Base-by-base conservation (phyloP, 345 rosid genomes). In the Turritis glabra region DNA sequence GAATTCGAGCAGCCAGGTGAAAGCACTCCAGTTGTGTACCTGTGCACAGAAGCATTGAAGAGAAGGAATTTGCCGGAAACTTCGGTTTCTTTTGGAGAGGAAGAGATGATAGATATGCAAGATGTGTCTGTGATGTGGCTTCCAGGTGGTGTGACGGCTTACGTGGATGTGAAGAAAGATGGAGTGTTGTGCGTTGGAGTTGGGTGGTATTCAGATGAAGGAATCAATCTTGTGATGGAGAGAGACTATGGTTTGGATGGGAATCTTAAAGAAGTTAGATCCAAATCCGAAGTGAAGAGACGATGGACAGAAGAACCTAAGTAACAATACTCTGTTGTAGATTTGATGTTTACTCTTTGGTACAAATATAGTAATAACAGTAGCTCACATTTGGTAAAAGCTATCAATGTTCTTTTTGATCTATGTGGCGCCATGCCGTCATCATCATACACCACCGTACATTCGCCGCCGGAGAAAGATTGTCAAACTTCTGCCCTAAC, bases 191-290 rank as follows among this genome's bases (percentile, higher is more conserved):
- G 96, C 67, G 82, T 94, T 14, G 97, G 97, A 12, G 84, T 83
- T 5, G 96, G 96, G 32, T 93, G 98, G 98, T 89, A 93, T 70
- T 93, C 97, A 0, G 93, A 87, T 1, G 94, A 93, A 80, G 98
- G 97, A 27, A 86, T 89, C 54, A 93, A 93, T 81, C 92, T 89
- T 40, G 98, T 86, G 41, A 88, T 93, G 94, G 97, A 93, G 69
- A 87, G 97, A 77, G 94, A 89, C 71, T 93, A 94, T 62, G 96
- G 83, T 19, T 15, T 79, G 13, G 96, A 94, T 80, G 98, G 98
- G 51, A 85, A 81, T 81, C 85, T 94, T 18, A 85, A 78, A 78
- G 96, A 94, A 68, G 93, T 94, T n/a, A 73, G 95, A 64, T 86
- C 80, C 64, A 91, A 88, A 75, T 51, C 98, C 0, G 96, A 94